Evolutionary conservation across 2,329 filamentous ascomycete genomes (phyloP).

Genomic region (Camillea tinctor): DNA sequence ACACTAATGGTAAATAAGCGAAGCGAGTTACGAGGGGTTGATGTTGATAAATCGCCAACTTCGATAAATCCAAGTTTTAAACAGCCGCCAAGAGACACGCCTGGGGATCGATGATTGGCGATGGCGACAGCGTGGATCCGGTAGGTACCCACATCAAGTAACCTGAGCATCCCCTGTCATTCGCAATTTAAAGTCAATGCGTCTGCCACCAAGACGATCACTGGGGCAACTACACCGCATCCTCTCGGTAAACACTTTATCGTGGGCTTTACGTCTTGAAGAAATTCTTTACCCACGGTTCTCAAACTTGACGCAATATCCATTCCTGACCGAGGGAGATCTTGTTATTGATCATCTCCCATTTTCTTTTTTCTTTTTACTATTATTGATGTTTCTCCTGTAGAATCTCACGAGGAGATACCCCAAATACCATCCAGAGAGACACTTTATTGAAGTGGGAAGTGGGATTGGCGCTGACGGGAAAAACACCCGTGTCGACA

Average conservation of each 20-base stretch:
- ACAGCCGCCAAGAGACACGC: background rate
- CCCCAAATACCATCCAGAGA: background rate
- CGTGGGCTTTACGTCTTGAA: background rate
- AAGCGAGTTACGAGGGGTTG: background rate
- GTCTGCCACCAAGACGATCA: background rate
- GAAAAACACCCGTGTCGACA: background rate
- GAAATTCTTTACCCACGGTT: background rate
- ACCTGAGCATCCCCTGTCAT: background rate
- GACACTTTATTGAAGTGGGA: background rate
- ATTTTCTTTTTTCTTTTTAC: background rate
- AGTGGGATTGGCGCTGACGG: background rate
- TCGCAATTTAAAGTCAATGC: background rate
- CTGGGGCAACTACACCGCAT: background rate
- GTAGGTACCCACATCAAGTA: background rate
- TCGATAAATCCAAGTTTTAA: background rate
- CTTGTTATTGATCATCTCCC: background rate
- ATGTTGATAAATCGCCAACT: background rate
- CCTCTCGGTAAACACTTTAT: background rate
- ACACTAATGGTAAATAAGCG: too few relatives aligned
- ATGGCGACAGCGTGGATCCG: background rate
- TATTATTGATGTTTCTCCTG: too few relatives aligned
- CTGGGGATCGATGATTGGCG: background rate
- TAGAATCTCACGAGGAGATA: background rate
- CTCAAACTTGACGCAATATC: background rate
- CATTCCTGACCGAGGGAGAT: background rate